Evolutionary conservation across 108 stramenopile genomes (phyloP).

Genomic region (Cyclotella sp.): DNA sequence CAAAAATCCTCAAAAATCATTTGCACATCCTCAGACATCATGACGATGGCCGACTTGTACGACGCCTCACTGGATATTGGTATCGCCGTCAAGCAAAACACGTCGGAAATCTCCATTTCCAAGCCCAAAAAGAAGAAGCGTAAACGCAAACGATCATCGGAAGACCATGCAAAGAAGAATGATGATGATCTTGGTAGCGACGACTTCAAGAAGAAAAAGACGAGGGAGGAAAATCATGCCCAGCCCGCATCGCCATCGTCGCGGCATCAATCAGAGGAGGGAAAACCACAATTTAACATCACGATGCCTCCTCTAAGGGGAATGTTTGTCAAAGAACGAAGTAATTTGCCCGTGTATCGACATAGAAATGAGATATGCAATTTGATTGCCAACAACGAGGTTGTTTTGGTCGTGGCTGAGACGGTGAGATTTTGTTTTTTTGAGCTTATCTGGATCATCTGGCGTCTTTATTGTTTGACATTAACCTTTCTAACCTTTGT

Average conservation of each 20-base stretch:
- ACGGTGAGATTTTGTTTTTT: conserved; percentile 40
- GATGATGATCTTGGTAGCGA: neutral
- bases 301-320: conserved; percentile 57
- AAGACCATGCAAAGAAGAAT: too few species aligned
- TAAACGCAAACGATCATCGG: conserved; percentile 20
- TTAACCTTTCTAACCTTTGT: too few species aligned
- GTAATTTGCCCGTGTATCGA: conserved; percentile 73
- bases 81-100: neutral
- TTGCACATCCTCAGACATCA: too few species aligned
- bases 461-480: too few species aligned
- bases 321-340: conserved; percentile 46
- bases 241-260: conserved; percentile 14
- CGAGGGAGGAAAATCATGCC: neutral
- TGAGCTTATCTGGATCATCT: too few species aligned
- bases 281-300: conserved; percentile 58
- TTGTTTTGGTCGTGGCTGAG: conserved; percentile 76
- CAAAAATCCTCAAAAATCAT: too few species aligned
- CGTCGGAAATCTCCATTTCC: neutral
- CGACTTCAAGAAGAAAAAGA: neutral
- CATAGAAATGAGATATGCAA: conserved; percentile 59
- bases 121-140: conserved; percentile 27
- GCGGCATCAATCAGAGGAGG: conserved; percentile 45
- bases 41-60: conserved; percentile 2
- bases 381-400: conserved; percentile 57
- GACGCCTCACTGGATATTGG: conserved; percentile 20